Base-by-base conservation (phyloP, 2,329 filamentous ascomycete genomes). In the Domatiomyces globalis region DNA sequence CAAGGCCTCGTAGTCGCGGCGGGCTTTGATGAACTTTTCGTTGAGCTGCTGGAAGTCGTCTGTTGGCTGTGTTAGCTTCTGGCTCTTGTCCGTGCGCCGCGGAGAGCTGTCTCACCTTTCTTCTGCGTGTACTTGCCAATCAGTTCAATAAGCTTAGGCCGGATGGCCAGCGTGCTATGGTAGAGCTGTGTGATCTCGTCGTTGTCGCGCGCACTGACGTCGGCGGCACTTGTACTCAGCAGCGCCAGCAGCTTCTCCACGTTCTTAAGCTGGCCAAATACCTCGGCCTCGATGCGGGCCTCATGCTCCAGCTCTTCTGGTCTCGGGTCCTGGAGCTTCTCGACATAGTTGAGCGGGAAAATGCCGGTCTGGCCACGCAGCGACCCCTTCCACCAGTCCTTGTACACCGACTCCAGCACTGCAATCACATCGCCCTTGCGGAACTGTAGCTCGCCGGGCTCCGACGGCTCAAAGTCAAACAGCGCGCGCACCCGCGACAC, bases 121-220 rank as follows among this genome's bases (percentile, higher is more conserved):
- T 95, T 96, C 66, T 98, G 92, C 8, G 92, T 96, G 66, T 98
- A 98, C 67, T 96, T 96, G 56, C 94, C 92, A 65, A 98, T 98
- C 48, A 98, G 73, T 71, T 96, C 94, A 65, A 98, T 96, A 56
- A 98, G 73, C 72, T 98, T 98, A 10, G 92, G 92, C 29, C 92
- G 79, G 62, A 98, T 98, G 2, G 89, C 86, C 57, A 96, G 70
- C 0, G 92, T 96, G 57, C 89, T 87, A 65, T 98, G 89, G 64
- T 98, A 98, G 33, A 84, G 61, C 76, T 77, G 78, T 49, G 87
- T 94, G 56, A 98, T 95, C 71, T 98, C 92, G 67, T 98, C 92
- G 58, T 95, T 95, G 61, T 96, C 92, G 63, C 94, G 84, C 51
- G 89, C 84, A 59, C 87, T 83, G 27, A 85, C 77, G 45, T 83